These are phyloP conservation scores for Tylopilus intermedius DNA, from an alignment of 768 basidiomycete genomes.

Conservation along the genomic window DNA sequence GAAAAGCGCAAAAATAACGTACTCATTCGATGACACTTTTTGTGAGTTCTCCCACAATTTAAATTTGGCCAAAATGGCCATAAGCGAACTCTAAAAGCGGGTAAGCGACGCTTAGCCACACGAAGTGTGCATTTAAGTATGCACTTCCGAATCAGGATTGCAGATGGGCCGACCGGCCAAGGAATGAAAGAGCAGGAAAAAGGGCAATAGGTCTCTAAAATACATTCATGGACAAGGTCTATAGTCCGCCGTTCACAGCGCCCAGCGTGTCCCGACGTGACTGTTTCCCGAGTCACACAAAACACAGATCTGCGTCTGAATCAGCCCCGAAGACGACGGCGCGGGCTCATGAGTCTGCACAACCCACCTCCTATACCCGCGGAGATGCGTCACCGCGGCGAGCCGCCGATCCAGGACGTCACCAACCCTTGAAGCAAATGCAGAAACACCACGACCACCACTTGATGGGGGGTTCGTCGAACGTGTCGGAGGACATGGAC, in stretches of 20 bases:
- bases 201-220: background rate
- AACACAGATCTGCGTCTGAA: background rate
- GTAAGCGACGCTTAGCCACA: too few species aligned
- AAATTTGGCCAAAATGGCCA: too few species aligned
- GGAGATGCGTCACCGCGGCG: slow-evolving; percentile 9
- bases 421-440: slow-evolving; percentile 26
- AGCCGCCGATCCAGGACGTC: background rate
- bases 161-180: background rate
- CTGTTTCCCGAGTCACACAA: background rate
- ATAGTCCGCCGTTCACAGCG: background rate
- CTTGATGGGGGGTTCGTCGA: slow-evolving; percentile 17
- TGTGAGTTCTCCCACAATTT: too few species aligned
- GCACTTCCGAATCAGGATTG: too few species aligned
- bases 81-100: too few species aligned
- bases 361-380: slow-evolving; percentile 9
- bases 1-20: background rate
- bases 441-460: slow-evolving; percentile 21
- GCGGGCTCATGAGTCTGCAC: background rate
- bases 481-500: slow-evolving; percentile 22
- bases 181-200: background rate
- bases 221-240: background rate
- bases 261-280: background rate
- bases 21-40: too few species aligned
- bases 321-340: too few species aligned
- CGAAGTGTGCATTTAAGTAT: too few species aligned